These are phyloP conservation scores for Tylopilus sp. DNA, from an alignment of 1,284 basidiomycete genomes.

Conservation along the genomic window DNA sequence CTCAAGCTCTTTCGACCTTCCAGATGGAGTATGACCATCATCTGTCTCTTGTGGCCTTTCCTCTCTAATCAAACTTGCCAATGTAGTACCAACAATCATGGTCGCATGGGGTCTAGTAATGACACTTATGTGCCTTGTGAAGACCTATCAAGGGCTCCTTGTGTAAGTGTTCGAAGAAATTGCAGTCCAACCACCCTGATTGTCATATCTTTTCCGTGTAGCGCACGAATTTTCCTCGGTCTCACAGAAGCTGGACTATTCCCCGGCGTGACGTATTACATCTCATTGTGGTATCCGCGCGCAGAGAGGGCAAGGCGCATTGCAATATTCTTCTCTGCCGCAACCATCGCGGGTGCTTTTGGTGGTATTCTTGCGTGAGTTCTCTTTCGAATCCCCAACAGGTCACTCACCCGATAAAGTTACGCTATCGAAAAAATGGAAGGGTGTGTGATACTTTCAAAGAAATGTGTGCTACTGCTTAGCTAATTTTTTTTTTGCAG, in stretches of 20 bases:
- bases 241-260: slow-evolving; percentile 55
- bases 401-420: slow-evolving; percentile 14
- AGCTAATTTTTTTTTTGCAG: slow-evolving; percentile 16
- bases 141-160: slow-evolving; percentile 35
- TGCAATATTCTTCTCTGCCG: slow-evolving; percentile 60
- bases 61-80: slow-evolving; percentile 1
- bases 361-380: slow-evolving; percentile 39
- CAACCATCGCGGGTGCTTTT: slow-evolving; percentile 52
- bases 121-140: slow-evolving; percentile 40
- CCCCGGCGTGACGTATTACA: slow-evolving; percentile 54
- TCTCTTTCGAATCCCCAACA: neutral
- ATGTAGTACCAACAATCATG: slow-evolving; percentile 48
- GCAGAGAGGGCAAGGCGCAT: slow-evolving; percentile 50
- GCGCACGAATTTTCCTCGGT: slow-evolving; percentile 53
- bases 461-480: neutral
- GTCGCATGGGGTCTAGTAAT: slow-evolving; percentile 49
- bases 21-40: slow-evolving; percentile 41
- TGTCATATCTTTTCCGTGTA: slow-evolving; percentile 13
- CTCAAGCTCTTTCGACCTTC: slow-evolving; percentile 51
- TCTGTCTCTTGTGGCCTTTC: neutral
- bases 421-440: slow-evolving; percentile 37
- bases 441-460: slow-evolving; percentile 33
- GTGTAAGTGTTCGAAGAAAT: slow-evolving; percentile 11
- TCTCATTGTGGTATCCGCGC: slow-evolving; percentile 55
- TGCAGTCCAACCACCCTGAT: slow-evolving; percentile 2